Evolutionary conservation across 2,329 filamentous ascomycete species (phyloP).

Genomic region (Phialocephala subalpina): DNA sequence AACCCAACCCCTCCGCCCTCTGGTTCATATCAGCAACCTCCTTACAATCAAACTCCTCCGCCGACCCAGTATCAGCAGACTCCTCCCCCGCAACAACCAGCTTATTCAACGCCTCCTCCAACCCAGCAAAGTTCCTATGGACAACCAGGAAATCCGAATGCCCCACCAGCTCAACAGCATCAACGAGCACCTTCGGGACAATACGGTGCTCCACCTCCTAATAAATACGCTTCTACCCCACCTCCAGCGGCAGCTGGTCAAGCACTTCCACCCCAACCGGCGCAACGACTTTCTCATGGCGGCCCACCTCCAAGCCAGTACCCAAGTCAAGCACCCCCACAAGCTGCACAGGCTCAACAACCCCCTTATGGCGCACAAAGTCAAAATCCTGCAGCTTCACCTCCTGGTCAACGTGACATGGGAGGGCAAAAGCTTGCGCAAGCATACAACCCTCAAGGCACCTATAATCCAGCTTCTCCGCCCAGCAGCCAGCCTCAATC

Average conservation of each 20-base stretch:
- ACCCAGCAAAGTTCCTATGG: not conserved
- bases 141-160: not conserved
- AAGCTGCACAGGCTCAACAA: not conserved
- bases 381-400: not conserved
- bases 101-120: constrained; percentile 2
- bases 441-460: too few species aligned
- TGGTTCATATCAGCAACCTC: constrained; percentile 3
- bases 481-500: not conserved
- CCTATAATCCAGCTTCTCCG: not conserved
- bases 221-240: not conserved
- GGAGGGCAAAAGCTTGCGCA: not conserved
- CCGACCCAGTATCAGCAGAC: constrained; percentile 1
- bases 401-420: not conserved
- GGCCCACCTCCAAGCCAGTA: too few species aligned
- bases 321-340: not conserved
- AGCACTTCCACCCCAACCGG: not conserved
- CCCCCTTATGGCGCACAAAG: not conserved
- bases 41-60: not conserved
- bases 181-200: not conserved
- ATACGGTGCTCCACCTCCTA: not conserved
- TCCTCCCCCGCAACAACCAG: not conserved
- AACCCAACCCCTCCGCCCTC: not conserved
- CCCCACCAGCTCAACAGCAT: not conserved
- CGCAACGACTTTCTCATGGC: not conserved
- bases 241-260: not conserved